Evolutionary conservation across 371 early-diverging fungal species (phyloP).

Genomic region (Mucor indicus): DNA sequence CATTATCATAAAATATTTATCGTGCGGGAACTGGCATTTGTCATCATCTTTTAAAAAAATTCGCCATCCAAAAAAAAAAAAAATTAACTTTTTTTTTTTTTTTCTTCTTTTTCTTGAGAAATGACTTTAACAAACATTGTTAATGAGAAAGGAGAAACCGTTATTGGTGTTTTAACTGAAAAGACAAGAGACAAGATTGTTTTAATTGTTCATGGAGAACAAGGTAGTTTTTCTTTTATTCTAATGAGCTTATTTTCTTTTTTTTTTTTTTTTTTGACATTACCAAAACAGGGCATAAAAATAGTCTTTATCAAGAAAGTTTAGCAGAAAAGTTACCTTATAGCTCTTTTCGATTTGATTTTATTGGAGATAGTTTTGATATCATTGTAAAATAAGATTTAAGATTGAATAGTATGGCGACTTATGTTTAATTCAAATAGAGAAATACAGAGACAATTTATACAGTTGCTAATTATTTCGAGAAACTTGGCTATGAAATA

Average conservation of each 20-base stretch:
- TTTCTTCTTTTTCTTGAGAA: constrained; percentile 1
- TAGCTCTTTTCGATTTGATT: constrained; percentile 50
- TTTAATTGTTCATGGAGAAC: constrained; percentile 27
- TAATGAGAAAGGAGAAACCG: constrained; percentile 6
- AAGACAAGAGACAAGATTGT: constrained; percentile 11
- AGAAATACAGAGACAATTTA: constrained; percentile 44
- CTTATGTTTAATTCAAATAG: constrained; percentile 17
- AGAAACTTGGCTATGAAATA: constrained; percentile 46
- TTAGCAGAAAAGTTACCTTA: constrained; percentile 47
- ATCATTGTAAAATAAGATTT: background rate
- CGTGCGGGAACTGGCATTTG: too few species aligned
- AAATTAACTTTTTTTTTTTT: too few species aligned
- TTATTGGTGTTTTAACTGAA: constrained; percentile 15
- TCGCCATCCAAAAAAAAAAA: too few species aligned
- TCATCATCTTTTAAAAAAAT: too few species aligned
- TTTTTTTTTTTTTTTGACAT: too few species aligned
- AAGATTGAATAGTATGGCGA: background rate
- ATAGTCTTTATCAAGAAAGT: constrained; percentile 43
- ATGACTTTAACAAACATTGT: constrained; percentile 18
- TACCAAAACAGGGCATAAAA: constrained; percentile 47
- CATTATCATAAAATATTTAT: too few species aligned
- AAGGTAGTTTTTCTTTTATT: too few species aligned
- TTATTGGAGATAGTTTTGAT: constrained; percentile 42
- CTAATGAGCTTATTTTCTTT: too few species aligned
- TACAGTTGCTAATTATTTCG: constrained; percentile 43